Evolutionary conservation across 192 early-diverging fungal species (phyloP), one percentile per base, ranked within the genome.

Genomic region (Coemansia guatemalensis): DNA sequence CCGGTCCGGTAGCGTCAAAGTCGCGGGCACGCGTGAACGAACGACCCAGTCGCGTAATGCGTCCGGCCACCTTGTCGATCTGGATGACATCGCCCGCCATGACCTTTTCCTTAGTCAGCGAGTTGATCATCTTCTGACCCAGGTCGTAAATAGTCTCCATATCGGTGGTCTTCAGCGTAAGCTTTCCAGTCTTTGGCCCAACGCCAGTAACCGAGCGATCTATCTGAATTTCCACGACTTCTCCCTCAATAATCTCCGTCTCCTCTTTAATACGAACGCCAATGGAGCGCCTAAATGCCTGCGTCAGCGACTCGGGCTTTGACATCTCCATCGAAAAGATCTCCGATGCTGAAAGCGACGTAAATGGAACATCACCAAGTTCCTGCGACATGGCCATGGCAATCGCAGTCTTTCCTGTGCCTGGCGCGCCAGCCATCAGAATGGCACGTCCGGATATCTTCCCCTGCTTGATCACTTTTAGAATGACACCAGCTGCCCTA

Each of bases 71-170:
- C 83, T 99, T 99, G 84, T 99, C 97, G 55, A 99, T 98, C 24
- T 95, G 90, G 56, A 99, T 94, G 4, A 99, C 95, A 74, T 99
- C 97, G 55, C 78, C 97, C 29, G 94, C 94, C 82, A 92, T 86
- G 47, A 97, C 95, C 75, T 99, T 99, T 64, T 99, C 96, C 83
- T 98, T 97, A 76, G 91, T 95, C 68, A 99, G 73, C 21, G 94
- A 86, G 52, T 93, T 93, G 73, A 99, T 97, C 96, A 99, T 97
- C 80, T 99, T 99, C 64, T 96, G 91, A 8, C 96, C 97, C 62
- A 99, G 74, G 75, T 99, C 97, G 60, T 98, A 99, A 60, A 99
- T 90, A 30, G 97, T 99, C 75, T 99, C 97, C 97, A 99, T 99
- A 48, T 99, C 97, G 20, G 96, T 99, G 25, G 97, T 99, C 84